Percentiles rank a stretch among this genome's conserved stretches.
Conservation (phyloP, 495 filamentous ascomycete genomes). For the Xylaria castorea region DNA sequence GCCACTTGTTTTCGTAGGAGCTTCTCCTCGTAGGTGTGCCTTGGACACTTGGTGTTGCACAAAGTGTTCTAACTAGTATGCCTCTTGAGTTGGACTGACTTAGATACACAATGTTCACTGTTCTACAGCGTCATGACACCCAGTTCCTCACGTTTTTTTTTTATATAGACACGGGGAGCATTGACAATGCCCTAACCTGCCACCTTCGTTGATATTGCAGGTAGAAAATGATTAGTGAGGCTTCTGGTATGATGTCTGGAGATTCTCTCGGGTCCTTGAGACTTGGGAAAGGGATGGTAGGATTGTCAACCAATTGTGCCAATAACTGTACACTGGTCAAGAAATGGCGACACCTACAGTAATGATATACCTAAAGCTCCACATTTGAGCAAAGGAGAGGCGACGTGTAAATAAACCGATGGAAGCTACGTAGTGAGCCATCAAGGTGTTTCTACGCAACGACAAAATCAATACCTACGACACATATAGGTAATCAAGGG, state of each 20-base stretch:
- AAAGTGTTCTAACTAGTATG: not conserved
- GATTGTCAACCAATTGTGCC: not conserved
- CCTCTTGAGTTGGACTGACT: not conserved
- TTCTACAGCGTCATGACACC: not conserved
- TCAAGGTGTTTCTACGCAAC: not conserved
- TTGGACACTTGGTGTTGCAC: not conserved
- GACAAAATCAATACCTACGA: not conserved
- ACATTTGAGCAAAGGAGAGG: not conserved
- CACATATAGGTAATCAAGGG: not conserved
- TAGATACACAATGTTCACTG: not conserved
- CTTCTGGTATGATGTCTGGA: no score
- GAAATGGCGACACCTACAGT: not conserved
- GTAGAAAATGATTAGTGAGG: no score
- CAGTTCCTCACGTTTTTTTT: no score
- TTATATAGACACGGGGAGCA: no score
- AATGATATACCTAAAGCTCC: not conserved
- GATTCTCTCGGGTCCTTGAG: no score
- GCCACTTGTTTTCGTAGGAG: not conserved
- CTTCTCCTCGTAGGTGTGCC: not conserved
- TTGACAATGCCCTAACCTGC: not conserved
- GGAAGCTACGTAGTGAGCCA: not conserved
- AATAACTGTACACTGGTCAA: not conserved
- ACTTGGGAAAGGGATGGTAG: not conserved
- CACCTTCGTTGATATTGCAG: no score
- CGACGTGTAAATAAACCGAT: not conserved